Base-by-base conservation (phyloP, 495 filamentous ascomycete genomes). In the Aspergillus homomorphus region DNA sequence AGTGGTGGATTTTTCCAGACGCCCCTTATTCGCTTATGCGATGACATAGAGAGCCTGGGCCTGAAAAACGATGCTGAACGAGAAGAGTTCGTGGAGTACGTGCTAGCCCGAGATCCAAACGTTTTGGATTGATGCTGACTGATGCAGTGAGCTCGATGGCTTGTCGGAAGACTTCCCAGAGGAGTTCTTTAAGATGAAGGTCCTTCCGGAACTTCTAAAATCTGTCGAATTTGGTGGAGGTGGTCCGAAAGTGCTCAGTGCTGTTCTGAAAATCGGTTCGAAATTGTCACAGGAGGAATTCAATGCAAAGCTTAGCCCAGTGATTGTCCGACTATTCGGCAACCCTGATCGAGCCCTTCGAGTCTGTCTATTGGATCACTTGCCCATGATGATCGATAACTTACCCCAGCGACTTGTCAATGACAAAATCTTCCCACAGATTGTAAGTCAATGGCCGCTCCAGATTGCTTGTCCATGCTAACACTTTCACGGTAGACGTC, bases 141-240 rank as follows among this genome's bases (percentile, higher is more conserved):
- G 23, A 23, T 46, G 19, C 49, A 94, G 89, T 67, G 88, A 95
- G 69, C 82, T 98, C 4, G 91, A 96, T 63, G 80, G 88, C 50
- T 82, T 95, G 5, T 87, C 90, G 0, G 91, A 96, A 59, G 91
- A 97, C 69, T 96, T 98, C 61, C 94, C 94, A 0, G 94, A 97
- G 64, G 92, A 96, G 54, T 98, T 94, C 69, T 94, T 97, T 77
- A 96, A 92, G 68, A 89, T 94, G 84, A 98, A 98, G 65, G 84
- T 98, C 12, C 80, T 98, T 16, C 94, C 94, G 0, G 94, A 98
- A 69, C 77, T 98, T n/a, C 78, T 98, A 0, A 98, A 97, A 65
- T 94, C 91, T 0, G 91, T 98, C 9, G 94, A 98, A 65, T 98
- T 96, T 72, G 95, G 94, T 22, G 94, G 94, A 22, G 94, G 95